Evolutionary conservation across 2,329 filamentous ascomycete genomes (phyloP), one percentile per base, ranked within the genome.

Genomic region (Alternaria arborescens): DNA sequence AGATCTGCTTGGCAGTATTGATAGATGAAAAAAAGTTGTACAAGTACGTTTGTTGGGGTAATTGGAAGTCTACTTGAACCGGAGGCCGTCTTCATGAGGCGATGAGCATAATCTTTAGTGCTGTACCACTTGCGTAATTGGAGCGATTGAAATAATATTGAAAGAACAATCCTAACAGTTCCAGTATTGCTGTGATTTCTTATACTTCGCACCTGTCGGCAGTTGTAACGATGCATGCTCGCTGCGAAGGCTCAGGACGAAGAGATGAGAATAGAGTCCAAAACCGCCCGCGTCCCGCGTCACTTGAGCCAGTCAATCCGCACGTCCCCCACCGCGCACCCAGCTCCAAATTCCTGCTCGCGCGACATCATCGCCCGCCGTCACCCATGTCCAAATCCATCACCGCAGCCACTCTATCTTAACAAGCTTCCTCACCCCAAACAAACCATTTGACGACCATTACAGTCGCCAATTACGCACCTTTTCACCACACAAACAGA

Each of bases 1-100:
- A 55, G 62, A 67, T 40, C 34, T 70, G 18, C 38, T 70, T 28
- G 61, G 52, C 12, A 65, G 58, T 20, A 57, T 67, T 5, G 62
- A 54, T 11, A 30, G 16, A 18, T 56, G 26, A 52, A 3, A 50
- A 50, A n/a, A n/a, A 4, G n/a, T 6, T 20, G 38, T 40, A 40
- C 7, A 18, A 36, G 14, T 36, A 36, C 32, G 32, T 36, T 36
- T 36, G 6, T 36, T 36, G 32, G 14, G 16, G 32, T 36, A 16
- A 36, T 36, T 16, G 32, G 14, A 32, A 32, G 30, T 38, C 36
- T 38, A 38, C 3, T 40, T 40, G 18, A 8, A 40, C 4, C 2
- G 8, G 4, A 20, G 4, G 8, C 11, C 14, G 38, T 40, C 10
- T 11, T 20, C n/a, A n/a, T 11, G 18, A 8, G 10, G n/a, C 18